Evolutionary conservation across 495 filamentous ascomycete species (phyloP).

Genomic region (Sordaria brevicollis): DNA sequence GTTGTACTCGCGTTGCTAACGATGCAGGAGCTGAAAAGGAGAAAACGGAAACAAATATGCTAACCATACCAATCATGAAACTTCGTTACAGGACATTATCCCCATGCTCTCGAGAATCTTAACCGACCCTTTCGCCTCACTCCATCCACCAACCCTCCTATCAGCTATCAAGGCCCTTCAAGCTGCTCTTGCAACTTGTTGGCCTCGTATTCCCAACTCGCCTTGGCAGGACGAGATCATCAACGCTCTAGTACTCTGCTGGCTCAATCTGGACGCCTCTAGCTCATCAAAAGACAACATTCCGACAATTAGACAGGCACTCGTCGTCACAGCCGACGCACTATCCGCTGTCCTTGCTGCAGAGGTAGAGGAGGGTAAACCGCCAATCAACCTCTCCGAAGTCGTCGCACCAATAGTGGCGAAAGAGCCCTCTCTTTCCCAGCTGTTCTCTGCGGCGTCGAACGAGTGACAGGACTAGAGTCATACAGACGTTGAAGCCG

Average conservation of each 20-base stretch:
- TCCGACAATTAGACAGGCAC: conserved; percentile 32
- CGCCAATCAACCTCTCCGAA: conserved; percentile 13
- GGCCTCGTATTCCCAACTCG: conserved; percentile 52
- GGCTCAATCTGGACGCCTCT: conserved; percentile 49
- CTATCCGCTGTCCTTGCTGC: conserved; percentile 22
- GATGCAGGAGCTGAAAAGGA: background rate
- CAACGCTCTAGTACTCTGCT: conserved; percentile 52
- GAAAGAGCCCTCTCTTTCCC: conserved; percentile 30
- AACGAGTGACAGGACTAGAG: background rate
- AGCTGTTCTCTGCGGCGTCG: conserved; percentile 22
- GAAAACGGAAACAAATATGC: background rate
- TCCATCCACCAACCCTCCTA: conserved; percentile 43
- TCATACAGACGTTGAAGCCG: background rate
- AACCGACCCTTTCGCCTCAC: conserved; percentile 57
- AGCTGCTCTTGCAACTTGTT: conserved; percentile 53
- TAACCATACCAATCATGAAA: background rate
- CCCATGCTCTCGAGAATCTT: conserved; percentile 58
- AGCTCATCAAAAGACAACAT: conserved; percentile 8
- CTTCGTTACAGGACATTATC: conserved; percentile 44
- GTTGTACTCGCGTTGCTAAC: background rate
- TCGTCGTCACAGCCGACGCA: conserved; percentile 28
- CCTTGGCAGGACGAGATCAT: conserved; percentile 61
- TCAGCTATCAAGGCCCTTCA: conserved; percentile 45
- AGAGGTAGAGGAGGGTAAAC: conserved; percentile 1
- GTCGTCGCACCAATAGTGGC: conserved; percentile 25